These are phyloP conservation scores for Rhodotorula toruloides DNA, from an alignment of 768 basidiomycete genomes.

Conservation along the genomic window DNA sequence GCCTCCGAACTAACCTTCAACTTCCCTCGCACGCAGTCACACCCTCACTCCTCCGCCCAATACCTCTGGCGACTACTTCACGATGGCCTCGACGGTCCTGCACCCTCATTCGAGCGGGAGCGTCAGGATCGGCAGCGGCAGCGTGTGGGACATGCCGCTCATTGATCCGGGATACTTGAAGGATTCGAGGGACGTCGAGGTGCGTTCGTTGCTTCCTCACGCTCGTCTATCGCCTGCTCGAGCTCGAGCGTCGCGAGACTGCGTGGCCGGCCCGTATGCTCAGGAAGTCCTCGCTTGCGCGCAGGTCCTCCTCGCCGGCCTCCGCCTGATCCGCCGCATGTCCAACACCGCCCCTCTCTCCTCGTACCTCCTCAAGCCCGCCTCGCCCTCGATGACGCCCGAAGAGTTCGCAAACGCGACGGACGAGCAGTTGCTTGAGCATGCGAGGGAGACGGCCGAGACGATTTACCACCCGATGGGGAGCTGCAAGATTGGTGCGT, in stretches of 20 bases:
- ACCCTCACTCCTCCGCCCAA: constrained; percentile 3
- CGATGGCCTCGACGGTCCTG: constrained; percentile 14
- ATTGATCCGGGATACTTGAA: constrained; percentile 34
- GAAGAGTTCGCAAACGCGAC: constrained; percentile 1
- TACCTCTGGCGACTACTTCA: constrained; percentile 18
- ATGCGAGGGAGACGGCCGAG: constrained; percentile 17
- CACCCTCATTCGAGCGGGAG: constrained; percentile 22
- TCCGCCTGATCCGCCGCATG: constrained; percentile 27
- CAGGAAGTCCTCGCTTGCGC: neutral
- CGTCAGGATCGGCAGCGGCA: constrained; percentile 20
- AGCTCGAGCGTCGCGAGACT: too few species aligned
- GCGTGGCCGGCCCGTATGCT: too few species aligned
- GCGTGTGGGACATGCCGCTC: constrained; percentile 27
- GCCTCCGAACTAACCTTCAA: too few species aligned
- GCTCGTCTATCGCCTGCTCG: neutral
- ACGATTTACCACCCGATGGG: constrained; percentile 38
- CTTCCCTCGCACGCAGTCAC: neutral
- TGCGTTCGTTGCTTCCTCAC: constrained; percentile 9
- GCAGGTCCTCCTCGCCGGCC: constrained; percentile 37
- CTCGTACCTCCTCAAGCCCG: constrained; percentile 11
- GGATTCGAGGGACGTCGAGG: constrained; percentile 29
- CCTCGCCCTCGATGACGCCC: neutral
- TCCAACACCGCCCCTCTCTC: constrained; percentile 22
- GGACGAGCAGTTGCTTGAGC: constrained; percentile 23
- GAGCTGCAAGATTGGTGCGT: constrained; percentile 24